phyloP scores from a whole-genome alignment of 768 basidiomycete genomes.

The Lentinula sp. region DNA sequence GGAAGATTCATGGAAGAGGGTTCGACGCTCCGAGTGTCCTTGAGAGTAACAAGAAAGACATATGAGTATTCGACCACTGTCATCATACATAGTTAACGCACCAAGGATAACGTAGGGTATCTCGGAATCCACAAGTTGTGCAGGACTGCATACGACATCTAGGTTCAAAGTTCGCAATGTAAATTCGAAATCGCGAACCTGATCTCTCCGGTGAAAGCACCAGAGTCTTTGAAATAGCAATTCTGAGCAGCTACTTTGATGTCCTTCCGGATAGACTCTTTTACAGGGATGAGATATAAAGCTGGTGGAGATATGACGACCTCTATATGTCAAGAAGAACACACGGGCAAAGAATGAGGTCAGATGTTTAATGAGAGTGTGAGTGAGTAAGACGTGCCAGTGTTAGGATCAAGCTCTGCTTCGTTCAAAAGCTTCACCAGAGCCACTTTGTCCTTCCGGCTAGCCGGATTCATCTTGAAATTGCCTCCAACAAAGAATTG shows the following conservation, averaged over 20 bases:
- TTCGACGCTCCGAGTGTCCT: constrained; percentile 97
- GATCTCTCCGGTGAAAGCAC: constrained; percentile 96
- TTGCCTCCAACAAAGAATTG: constrained; percentile 95
- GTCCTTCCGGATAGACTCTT: constrained; percentile 54
- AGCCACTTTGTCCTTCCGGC: constrained; percentile 53
- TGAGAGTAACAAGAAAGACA: not conserved
- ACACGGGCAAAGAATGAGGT: constrained; percentile 11
- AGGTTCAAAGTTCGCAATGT: not conserved
- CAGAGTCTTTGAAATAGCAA: constrained; percentile 74
- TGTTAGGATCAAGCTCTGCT: constrained; percentile 68
- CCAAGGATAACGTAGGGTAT: constrained; percentile 92
- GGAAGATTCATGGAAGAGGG: constrained; percentile 86
- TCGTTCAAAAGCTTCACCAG: constrained; percentile 72
- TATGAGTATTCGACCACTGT: not conserved
- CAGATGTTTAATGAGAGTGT: not conserved
- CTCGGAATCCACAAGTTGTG: constrained; percentile 79
- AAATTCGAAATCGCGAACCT: constrained; percentile 43
- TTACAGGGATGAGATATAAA: constrained; percentile 77
- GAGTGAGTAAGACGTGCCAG: constrained; percentile 42
- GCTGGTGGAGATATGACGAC: constrained; percentile 90
- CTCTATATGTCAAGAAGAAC: constrained; percentile 43
- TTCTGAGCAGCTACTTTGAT: constrained; percentile 89
- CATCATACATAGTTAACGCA: constrained; percentile 21
- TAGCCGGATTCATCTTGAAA: constrained; percentile 94
- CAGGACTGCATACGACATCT: constrained; percentile 42